Evolutionary conservation across 1,284 basidiomycete species (phyloP).

Genomic region (Sanguinoderma infundibulare): DNA sequence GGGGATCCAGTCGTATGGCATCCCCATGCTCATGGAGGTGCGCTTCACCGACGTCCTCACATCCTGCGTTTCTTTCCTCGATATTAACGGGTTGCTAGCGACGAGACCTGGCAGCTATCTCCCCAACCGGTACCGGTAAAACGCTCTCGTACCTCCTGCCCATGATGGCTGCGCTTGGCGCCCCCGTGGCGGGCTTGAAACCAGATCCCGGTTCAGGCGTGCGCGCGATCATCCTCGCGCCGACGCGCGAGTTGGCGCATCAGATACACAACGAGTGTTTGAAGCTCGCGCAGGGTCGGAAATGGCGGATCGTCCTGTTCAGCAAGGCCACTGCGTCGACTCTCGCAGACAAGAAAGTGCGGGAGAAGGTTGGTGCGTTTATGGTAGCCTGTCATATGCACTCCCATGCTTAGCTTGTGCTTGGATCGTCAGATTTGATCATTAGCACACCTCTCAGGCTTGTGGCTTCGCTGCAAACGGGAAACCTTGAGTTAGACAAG

Average conservation of each 20-base stretch:
- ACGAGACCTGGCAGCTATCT: slow-evolving; percentile 88
- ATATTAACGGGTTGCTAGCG: slow-evolving; percentile 41
- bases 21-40: slow-evolving; percentile 77
- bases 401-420: background rate
- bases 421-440: slow-evolving; percentile 62
- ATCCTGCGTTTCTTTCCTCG: background rate
- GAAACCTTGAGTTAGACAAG: slow-evolving; percentile 73
- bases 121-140: slow-evolving; percentile 95
- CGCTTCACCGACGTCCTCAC: slow-evolving; percentile 13
- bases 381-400: background rate
- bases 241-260: slow-evolving; percentile 95
- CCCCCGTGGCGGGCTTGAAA: slow-evolving; percentile 59
- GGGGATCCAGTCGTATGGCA: slow-evolving; percentile 74
- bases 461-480: slow-evolving; percentile 73
- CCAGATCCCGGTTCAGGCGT: slow-evolving; percentile 60
- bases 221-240: slow-evolving; percentile 84
- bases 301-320: slow-evolving; percentile 84
- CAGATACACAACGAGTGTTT: slow-evolving; percentile 94
- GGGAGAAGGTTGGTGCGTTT: slow-evolving; percentile 75
- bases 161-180: slow-evolving; percentile 68
- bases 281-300: slow-evolving; percentile 81
- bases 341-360: slow-evolving; percentile 66
- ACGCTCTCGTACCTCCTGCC: slow-evolving; percentile 90
- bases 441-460: slow-evolving; percentile 83
- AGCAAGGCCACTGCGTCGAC: slow-evolving; percentile 85